Conservation (phyloP, 2,329 filamentous ascomycete species). For the Botrytis deweyae region DNA sequence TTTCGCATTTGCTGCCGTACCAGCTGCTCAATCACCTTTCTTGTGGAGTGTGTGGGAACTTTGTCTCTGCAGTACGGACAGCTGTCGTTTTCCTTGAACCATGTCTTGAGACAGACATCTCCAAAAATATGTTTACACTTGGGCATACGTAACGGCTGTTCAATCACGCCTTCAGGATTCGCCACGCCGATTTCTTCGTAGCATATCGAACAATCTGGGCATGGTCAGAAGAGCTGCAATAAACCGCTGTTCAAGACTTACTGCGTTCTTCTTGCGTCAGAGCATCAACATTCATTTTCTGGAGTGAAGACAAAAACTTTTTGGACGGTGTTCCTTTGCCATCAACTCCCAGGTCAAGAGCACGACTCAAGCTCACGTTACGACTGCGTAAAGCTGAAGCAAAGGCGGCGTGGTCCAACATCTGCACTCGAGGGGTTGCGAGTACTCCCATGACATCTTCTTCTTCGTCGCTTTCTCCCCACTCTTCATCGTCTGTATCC, state of each 20-base stretch:
- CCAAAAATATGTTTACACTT: conserved; percentile 65
- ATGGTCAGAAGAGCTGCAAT: conserved; percentile 23
- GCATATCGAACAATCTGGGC: conserved; percentile 60
- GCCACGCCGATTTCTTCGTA: conserved; percentile 60
- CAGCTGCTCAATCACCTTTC: conserved; percentile 14
- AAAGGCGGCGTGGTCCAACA: neutral
- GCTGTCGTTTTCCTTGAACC: conserved; percentile 61
- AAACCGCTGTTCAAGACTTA: conserved; percentile 28
- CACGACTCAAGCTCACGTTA: neutral
- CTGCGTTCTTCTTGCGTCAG: conserved; percentile 34
- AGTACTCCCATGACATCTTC: neutral
- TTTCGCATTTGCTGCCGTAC: neutral
- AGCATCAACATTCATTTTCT: conserved; percentile 34
- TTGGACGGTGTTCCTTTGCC: conserved; percentile 36
- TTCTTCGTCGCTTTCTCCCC: neutral
- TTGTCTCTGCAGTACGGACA: conserved; percentile 66
- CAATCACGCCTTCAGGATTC: conserved; percentile 58
- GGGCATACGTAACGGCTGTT: conserved; percentile 57
- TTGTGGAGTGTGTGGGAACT: conserved; percentile 49
- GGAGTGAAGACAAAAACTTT: conserved; percentile 35
- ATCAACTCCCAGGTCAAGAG: neutral
- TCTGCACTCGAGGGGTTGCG: neutral
- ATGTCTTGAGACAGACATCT: conserved; percentile 63
- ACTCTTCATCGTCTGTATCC: neutral
- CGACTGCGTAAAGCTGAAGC: conserved; percentile 31